Base-by-base conservation (phyloP, 1,284 basidiomycete species). In the Cutaneotrichosporon cutaneum region DNA sequence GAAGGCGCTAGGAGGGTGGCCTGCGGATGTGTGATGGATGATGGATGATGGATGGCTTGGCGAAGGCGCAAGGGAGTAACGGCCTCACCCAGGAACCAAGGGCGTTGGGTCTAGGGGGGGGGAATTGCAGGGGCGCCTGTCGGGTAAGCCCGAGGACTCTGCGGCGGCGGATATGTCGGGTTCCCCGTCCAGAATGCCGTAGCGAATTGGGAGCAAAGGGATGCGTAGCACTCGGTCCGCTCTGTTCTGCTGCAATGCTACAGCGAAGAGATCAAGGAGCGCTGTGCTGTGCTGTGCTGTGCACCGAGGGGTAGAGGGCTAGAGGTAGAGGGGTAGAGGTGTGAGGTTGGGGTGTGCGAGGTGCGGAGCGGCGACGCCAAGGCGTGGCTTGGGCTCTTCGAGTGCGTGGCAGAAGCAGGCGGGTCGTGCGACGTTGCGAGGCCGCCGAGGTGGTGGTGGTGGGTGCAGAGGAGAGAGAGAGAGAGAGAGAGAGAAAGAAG, bases 41-140 rank as follows among this genome's bases (percentile, higher is more conserved):
- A 22, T 55, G 18, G 18, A 6, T 54, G n/a, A 54, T 33, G n/a
- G 27, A 21, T 36, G 53, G n/a, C 53, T n/a, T 24, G 35, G 53
- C 24, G 54, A 24, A 14, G 24, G 54, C 16, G 9, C 13, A 39
- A 39, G 36, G 36, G 36, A 39, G 36, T 14, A 16, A 39, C 14
- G n/a, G n/a, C n/a, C n/a, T n/a, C 36, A 39, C 36, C 18, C 18
- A 16, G 39, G 39, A n/a, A 24, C 13, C 26, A 18, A 42, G 9
- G 39, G 39, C 18, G 39, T 42, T 42, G 39, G 39, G 18, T 9
- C 39, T 6, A 30, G 30, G 9, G 30, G 30, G 30, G 30, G 39
- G n/a, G 39, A 42, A 18, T n/a, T n/a, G n/a, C n/a, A n/a, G 21
- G 33, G 24, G 54, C 32, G 39, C 10, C 27, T 56, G 24, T 56